Base-by-base conservation (phyloP, 2,329 filamentous ascomycete genomes). In the Neofusicoccum umdonicola region DNA sequence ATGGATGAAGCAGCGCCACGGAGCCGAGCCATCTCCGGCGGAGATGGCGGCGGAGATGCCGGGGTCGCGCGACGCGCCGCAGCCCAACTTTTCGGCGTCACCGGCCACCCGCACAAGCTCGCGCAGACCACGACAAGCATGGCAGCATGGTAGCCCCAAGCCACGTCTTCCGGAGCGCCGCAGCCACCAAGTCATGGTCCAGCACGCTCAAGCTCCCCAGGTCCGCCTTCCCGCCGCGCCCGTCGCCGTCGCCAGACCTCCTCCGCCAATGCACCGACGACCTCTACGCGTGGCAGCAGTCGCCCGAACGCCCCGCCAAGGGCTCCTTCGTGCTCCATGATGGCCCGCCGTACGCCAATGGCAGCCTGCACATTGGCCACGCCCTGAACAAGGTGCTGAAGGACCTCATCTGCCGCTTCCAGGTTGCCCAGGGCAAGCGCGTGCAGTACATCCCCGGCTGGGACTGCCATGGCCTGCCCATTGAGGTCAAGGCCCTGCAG, bases 391-490 rank as follows among this genome's bases (percentile, higher is more conserved):
- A 99, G 80, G 90, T 98, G 70, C 83, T 97, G 66, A 99, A 99
- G 81, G 95, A 99, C 78, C 91, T 98, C 72, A 91, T 96, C 67
- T 84, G 93, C 70, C 87, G 95, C 45, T 88, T 90, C 67, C 88
- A 97, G 79, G 81, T 98, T 66, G 87, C 91, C 66, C 85, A 89
- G 73, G 95, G 92, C 17, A 88, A 86, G 69, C 84, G 87, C 67
- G 88, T 98, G 39, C 83, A 88, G 44, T 99, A 96, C 73, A 83
- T 93, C 15, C 95, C 95, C 2, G 94, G 95, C 51, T 99, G 95
- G 95, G 96, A 99, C 76, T 99, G 95, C 69, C 95, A 99, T 81
- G 95, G 95, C 0, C 84, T 99, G 56, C 95, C 95, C 0, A 99
- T 99, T 73, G 95, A 99, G 82, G 85, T 98, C 71, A 99, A 98